Base-by-base conservation (phyloP, 345 rosid genomes). In the Lumnitzera racemosa region DNA sequence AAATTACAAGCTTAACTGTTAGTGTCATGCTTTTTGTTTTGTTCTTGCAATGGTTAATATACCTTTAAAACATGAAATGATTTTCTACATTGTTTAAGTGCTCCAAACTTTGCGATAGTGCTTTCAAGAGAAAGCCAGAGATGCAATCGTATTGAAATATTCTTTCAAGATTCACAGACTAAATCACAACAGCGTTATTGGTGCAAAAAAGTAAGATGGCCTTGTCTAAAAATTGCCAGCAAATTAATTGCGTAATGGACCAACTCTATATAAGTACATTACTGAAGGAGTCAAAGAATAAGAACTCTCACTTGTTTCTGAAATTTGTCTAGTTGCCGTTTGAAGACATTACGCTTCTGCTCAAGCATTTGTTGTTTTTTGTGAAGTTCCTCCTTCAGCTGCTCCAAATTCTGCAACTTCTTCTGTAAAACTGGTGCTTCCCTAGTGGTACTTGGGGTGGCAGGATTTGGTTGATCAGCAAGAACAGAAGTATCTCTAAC, bases 341-440 rank as follows among this genome's bases (percentile, higher is more conserved):
- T 82, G 72, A 86, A 90, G 62, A 90, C 89, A 16, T 70, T 85
- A 54, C 92, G 82, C 75, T 88, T 90, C 83, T 80, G 90, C 67
- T 83, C 99, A 76, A 94, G 78, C 81, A 84, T 69, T 74, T 90
- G 91, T 73, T 79, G 99, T 80, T 90, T 94, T 79, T 83, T 88
- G 55, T 88, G 89, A 13, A 94, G 83, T 46, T 88, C 81, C 74
- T 88, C 96, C 81, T 84, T 90, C 80, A 94, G 71, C 64, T 63
- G 90, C 78, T 84, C 97, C 46, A 92, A 78, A 61, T 51, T 70
- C 63, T 82, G 96, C 50, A 86, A 64, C 75, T 94, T 90, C 77
- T 86, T 90, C 64, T 81, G 92, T 57, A 41, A 24, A 67, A 89
- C 84, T 56, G 81, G 80, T 20, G 78, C 77, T 58, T 59, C 77